phyloP scores from a whole-genome alignment of 371 early-diverging fungal genomes.

The Mucor mucedo region DNA sequence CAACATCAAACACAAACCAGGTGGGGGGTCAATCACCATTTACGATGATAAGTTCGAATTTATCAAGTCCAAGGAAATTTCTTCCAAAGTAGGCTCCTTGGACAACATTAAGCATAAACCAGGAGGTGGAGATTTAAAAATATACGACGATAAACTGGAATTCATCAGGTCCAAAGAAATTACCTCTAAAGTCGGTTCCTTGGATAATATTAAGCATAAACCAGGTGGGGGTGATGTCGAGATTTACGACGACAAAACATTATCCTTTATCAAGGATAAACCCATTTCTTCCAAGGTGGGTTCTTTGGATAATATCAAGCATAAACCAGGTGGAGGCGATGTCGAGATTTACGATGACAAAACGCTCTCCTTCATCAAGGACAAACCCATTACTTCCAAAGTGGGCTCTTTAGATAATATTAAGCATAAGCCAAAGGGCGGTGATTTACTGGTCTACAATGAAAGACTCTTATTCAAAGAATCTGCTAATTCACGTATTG shows the following conservation, averaged over 20 bases:
- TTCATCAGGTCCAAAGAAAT: conserved; percentile 21
- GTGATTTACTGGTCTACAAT: conserved; percentile 24
- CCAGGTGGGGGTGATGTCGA: conserved; percentile 26
- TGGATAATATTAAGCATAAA: conserved; percentile 29
- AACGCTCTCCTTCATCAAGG: conserved; percentile 1
- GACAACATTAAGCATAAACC: conserved; percentile 34
- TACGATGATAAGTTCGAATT: conserved; percentile 22
- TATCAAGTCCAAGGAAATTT: conserved; percentile 15
- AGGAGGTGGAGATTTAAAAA: conserved; percentile 15
- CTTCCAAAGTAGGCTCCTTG: conserved; percentile 24
- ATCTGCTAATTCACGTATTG: conserved; percentile 5
- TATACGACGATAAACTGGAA: conserved; percentile 23
- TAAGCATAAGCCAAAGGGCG: conserved; percentile 27
- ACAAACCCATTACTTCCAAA: conserved; percentile 17
- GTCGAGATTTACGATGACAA: conserved; percentile 25
- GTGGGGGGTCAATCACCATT: conserved; percentile 21
- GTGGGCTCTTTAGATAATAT: conserved; percentile 30
- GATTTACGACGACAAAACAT: conserved; percentile 18
- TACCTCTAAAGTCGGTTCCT: conserved; percentile 23
- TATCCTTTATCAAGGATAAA: conserved; percentile 9
- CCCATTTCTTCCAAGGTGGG: conserved; percentile 21
- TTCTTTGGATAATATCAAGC: conserved; percentile 31
- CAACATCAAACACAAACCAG: conserved; percentile 27
- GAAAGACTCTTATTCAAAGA: conserved; percentile 21
- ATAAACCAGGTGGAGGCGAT: conserved; percentile 29